These are phyloP conservation scores for Colletotrichum destructivum DNA, from an alignment of 2,329 filamentous ascomycete genomes.

Conservation along the genomic window DNA sequence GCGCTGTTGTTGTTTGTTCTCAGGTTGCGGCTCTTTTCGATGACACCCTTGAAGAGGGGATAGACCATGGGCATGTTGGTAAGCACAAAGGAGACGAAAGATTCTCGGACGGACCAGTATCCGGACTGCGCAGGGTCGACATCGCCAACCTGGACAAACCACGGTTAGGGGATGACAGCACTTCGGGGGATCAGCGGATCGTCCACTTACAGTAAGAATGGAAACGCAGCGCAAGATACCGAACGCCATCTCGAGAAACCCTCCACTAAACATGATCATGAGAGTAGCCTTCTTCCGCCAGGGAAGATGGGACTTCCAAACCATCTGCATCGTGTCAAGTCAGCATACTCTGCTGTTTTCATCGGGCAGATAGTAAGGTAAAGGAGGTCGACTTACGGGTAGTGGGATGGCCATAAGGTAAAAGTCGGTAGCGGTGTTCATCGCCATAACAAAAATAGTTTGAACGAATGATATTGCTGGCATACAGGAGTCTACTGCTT, in stretches of 20 bases:
- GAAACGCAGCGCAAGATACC: conserved; percentile 36
- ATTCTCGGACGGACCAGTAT: conserved; percentile 58
- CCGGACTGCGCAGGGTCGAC: conserved; percentile 51
- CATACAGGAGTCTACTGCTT: conserved; percentile 7
- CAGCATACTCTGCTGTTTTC: neutral
- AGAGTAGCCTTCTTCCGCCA: conserved; percentile 35
- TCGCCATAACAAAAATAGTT: conserved; percentile 34
- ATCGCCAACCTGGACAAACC: conserved; percentile 46
- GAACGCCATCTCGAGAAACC: conserved; percentile 37
- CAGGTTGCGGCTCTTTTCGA: conserved; percentile 44
- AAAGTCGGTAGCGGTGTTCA: conserved; percentile 34
- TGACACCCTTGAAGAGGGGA: conserved; percentile 48
- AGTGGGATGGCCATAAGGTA: conserved; percentile 34
- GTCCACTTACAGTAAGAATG: conserved; percentile 24
- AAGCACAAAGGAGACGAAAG: conserved; percentile 57
- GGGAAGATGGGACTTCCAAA: conserved; percentile 31
- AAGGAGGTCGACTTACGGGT: neutral
- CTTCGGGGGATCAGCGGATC: too few species aligned
- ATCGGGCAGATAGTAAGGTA: too few species aligned
- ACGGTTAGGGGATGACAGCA: neutral
- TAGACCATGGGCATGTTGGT: conserved; percentile 59
- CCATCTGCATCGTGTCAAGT: neutral
- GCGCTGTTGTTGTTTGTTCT: conserved; percentile 29
- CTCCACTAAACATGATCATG: conserved; percentile 39
- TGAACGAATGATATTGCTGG: conserved; percentile 28